Conservation (phyloP, 225 moss, liverwort and hornwort species). For the Polytrichum formosum region DNA sequence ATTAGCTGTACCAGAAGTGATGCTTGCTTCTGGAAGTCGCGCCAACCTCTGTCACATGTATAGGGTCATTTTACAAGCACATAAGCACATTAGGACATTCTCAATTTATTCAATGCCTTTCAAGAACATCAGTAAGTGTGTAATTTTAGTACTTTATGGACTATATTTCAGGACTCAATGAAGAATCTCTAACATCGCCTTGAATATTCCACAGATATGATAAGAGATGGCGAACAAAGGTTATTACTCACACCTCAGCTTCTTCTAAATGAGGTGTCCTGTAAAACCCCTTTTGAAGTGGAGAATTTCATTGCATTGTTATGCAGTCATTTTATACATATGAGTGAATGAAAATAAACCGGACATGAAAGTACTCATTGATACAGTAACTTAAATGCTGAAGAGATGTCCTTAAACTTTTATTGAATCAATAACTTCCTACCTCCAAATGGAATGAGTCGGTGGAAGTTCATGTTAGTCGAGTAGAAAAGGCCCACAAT, state of each 20-base stretch:
- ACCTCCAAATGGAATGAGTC: conserved; percentile 58
- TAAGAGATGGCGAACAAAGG: conserved; percentile 23
- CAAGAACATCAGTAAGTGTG: too few species aligned
- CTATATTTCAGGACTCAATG: not conserved
- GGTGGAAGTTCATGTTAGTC: conserved; percentile 33
- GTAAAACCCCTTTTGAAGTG: too few species aligned
- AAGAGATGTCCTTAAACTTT: not conserved
- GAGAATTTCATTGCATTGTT: too few species aligned
- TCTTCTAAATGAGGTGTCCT: conserved; percentile 45
- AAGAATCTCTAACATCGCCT: conserved; percentile 9
- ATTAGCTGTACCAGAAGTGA: too few species aligned
- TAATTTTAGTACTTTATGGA: too few species aligned
- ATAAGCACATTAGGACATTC: conserved; percentile 3
- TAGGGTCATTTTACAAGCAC: not conserved
- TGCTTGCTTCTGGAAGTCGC: too few species aligned
- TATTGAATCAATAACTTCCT: not conserved
- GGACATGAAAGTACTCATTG: too few species aligned
- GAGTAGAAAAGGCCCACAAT: conserved; percentile 56
- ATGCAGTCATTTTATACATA: too few species aligned
- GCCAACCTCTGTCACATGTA: too few species aligned
- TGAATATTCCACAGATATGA: conserved; percentile 26
- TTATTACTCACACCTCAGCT: conserved; percentile 53
- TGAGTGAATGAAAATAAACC: too few species aligned
- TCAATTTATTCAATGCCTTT: not conserved
- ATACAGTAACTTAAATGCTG: too few species aligned